These are phyloP conservation scores for Mrakia frigida DNA, from an alignment of 768 basidiomycete species.

Conservation along the genomic window DNA sequence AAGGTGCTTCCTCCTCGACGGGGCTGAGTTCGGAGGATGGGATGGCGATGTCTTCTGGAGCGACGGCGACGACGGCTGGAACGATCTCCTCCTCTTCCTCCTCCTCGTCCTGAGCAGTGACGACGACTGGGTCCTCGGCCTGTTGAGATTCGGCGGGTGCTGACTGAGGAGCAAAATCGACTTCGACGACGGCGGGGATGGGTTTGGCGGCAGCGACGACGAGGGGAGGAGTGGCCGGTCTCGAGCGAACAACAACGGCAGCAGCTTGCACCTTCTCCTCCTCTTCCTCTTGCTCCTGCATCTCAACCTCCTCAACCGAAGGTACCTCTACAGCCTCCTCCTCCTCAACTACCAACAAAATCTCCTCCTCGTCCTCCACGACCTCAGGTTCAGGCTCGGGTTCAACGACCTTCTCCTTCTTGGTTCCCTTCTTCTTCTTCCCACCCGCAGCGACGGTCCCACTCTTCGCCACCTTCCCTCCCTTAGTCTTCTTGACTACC, in stretches of 20 bases:
- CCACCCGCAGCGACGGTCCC: neutral
- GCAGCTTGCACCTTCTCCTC: neutral
- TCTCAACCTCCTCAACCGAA: neutral
- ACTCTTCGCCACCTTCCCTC: neutral
- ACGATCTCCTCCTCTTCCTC: neutral
- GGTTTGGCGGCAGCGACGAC: neutral
- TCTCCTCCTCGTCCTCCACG: neutral
- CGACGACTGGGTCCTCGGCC: neutral
- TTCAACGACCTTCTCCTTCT: conserved; percentile 5
- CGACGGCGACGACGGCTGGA: neutral
- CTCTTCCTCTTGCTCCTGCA: neutral
- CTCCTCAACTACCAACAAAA: neutral
- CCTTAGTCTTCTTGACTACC: neutral
- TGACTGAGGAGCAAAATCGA: neutral
- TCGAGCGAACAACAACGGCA: neutral
- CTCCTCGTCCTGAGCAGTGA: neutral
- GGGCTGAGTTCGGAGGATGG: conserved; percentile 4
- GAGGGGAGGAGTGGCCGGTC: neutral
- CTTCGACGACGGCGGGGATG: neutral
- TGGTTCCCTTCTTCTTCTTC: conserved; percentile 1
- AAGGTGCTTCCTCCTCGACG: conserved; percentile 4
- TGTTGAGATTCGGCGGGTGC: neutral
- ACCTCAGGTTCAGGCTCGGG: neutral
- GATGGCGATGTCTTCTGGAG: neutral
- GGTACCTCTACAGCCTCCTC: neutral